Conservation (phyloP, 1,139 yeast genomes). For the Zygosaccharomyces pseudobailii region DNA sequence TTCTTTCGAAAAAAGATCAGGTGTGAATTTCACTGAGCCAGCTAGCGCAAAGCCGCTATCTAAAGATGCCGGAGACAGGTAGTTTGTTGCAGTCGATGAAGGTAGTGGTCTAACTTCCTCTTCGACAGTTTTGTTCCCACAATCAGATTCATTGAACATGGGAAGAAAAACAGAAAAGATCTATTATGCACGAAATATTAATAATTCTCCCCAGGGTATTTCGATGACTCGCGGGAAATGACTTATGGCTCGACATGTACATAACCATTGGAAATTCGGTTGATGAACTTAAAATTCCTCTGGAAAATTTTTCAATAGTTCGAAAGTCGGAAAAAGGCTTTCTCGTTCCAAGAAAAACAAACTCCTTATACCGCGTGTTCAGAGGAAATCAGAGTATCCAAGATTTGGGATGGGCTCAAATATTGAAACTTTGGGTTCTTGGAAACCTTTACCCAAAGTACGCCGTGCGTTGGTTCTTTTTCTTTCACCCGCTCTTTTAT, state of each 20-base stretch:
- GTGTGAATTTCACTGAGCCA: conserved; percentile 11
- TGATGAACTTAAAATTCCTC: conserved; percentile 18
- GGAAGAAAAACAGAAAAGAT: not conserved
- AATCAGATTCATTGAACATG: conserved; percentile 6
- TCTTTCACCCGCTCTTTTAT: conserved; percentile 34
- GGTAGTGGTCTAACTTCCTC: conserved; percentile 11
- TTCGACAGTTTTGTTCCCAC: conserved; percentile 7
- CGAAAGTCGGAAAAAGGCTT: not conserved
- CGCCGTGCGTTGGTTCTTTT: conserved; percentile 57
- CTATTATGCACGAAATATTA: not conserved
- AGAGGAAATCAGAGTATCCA: conserved; percentile 4
- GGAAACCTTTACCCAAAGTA: conserved; percentile 47
- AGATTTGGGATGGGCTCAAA: conserved; percentile 13
- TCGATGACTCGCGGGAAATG: conserved; percentile 4
- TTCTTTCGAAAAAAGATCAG: conserved; percentile 8
- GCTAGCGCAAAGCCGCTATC: conserved; percentile 14
- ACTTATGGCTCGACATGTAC: not conserved
- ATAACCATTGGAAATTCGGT: conserved; percentile 3
- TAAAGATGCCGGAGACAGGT: conserved; percentile 21
- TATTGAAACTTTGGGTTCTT: conserved; percentile 36
- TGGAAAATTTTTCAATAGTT: conserved; percentile 17
- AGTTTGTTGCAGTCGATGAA: conserved; percentile 14
- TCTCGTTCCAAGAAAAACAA: not conserved
- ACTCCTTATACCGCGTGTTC: conserved; percentile 4
- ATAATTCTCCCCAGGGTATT: not conserved